Evolutionary conservation across 306 rosid species (phyloP).

Genomic region (Gillenia trifoliata): DNA sequence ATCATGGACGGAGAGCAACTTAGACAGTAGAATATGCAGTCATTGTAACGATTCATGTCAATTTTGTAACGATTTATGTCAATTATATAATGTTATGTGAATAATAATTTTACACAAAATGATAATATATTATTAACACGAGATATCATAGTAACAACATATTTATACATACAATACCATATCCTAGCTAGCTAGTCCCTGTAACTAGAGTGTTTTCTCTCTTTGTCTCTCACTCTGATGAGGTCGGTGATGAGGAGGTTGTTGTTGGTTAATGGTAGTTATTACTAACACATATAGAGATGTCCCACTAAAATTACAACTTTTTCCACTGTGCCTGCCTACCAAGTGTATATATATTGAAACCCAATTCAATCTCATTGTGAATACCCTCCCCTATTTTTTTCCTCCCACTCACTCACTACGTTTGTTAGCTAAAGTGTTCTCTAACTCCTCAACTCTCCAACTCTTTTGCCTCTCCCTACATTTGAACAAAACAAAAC

Average conservation of each 20-base stretch:
- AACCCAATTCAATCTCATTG: constrained; percentile 4
- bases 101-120: too few species aligned
- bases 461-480: constrained; percentile 15
- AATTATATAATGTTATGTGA: too few species aligned
- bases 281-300: constrained; percentile 9
- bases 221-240: not conserved
- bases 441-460: not conserved
- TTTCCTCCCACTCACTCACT: not conserved
- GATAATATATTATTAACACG: too few species aligned
- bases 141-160: too few species aligned
- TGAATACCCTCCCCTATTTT: not conserved
- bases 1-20: too few species aligned
- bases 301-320: constrained; percentile 11
- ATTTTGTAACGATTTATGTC: too few species aligned
- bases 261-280: constrained; percentile 50
- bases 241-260: constrained; percentile 22
- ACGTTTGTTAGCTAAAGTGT: not conserved
- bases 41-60: too few species aligned
- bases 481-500: constrained; percentile 13
- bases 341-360: not conserved
- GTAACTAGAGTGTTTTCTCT: constrained; percentile 13
- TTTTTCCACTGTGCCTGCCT: not conserved
- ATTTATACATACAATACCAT: too few species aligned
- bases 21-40: too few species aligned
- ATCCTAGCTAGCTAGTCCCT: constrained; percentile 15